These are phyloP conservation scores for Trichoderma endophyticum DNA, from an alignment of 2,329 filamentous ascomycete species.

Conservation along the genomic window DNA sequence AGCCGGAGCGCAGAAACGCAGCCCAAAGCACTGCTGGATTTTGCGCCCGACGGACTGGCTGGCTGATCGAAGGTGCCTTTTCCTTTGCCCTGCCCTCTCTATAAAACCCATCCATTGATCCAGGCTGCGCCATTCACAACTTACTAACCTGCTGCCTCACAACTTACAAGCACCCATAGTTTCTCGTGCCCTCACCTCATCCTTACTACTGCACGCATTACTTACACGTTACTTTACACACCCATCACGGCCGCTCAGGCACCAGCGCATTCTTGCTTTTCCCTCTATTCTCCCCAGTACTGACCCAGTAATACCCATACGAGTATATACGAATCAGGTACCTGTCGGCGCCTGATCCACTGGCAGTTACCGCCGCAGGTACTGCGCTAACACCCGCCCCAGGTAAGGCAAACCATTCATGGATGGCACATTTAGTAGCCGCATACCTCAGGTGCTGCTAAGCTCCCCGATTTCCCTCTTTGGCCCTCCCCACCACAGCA, in stretches of 20 bases:
- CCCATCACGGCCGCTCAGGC: neutral
- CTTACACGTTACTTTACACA: neutral
- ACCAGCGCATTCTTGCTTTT: neutral
- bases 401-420: conserved; percentile 6
- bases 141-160: neutral
- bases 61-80: neutral
- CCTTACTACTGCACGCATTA: neutral
- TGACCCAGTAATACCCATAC: neutral
- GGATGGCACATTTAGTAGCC: neutral
- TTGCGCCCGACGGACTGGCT: neutral
- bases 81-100: neutral
- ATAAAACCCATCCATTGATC: neutral
- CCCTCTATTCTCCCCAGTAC: no score
- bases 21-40: neutral
- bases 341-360: neutral
- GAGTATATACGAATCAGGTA: neutral
- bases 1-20: neutral
- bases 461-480: neutral
- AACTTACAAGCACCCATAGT: neutral
- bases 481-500: conserved; percentile 12
- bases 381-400: conserved; percentile 15
- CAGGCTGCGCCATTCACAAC: neutral
- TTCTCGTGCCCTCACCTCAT: neutral
- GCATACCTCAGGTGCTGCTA: neutral
- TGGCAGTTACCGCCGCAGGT: conserved; percentile 4